Evolutionary conservation across 495 filamentous ascomycete genomes (phyloP).

Genomic region (Aspergillus wentii): DNA sequence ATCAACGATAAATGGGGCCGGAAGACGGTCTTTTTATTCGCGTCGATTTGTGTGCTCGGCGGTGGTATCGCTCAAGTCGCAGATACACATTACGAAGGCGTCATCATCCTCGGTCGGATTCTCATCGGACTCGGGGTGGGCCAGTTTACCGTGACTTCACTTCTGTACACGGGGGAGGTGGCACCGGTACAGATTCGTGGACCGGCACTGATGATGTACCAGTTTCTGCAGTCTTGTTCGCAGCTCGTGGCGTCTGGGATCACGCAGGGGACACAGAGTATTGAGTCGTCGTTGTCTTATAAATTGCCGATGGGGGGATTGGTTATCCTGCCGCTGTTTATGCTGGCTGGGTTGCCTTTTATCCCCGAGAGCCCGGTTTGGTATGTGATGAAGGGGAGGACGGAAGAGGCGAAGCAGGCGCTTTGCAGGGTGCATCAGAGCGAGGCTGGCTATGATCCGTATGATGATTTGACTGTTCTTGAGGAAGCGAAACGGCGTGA

Average conservation of each 20-base stretch:
- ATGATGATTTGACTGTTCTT: conserved; percentile 18
- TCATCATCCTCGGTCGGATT: conserved; percentile 13
- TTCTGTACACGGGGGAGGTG: conserved; percentile 18
- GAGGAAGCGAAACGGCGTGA: conserved; percentile 14
- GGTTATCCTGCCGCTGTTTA: conserved; percentile 11
- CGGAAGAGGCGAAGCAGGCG: conserved; percentile 4
- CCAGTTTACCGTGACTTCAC: conserved; percentile 14
- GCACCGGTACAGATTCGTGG: conserved; percentile 14
- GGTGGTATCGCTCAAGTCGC: conserved; percentile 14
- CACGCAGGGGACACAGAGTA: conserved; percentile 12
- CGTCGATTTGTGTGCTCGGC: conserved; percentile 13
- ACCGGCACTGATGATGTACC: conserved; percentile 17
- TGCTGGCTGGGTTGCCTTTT: conserved; percentile 14
- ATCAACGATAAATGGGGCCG: conserved; percentile 18
- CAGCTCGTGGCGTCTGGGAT: conserved; percentile 15
- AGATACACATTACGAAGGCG: conserved; percentile 2
- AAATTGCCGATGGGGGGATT: conserved; percentile 16
- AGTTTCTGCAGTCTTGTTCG: conserved; percentile 16
- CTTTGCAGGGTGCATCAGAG: conserved; percentile 13
- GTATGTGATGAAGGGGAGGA: conserved; percentile 20
- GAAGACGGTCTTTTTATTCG: conserved; percentile 14
- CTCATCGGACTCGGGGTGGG: conserved; percentile 18
- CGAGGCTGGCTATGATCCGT: conserved; percentile 10
- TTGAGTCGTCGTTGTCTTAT: conserved; percentile 6
- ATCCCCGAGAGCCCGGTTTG: conserved; percentile 20